A percentile compares a stretch with the other conserved stretches of the same genome.
Conservation (phyloP, 192 early-diverging fungal genomes). For the Radiomyces spectabilis region DNA sequence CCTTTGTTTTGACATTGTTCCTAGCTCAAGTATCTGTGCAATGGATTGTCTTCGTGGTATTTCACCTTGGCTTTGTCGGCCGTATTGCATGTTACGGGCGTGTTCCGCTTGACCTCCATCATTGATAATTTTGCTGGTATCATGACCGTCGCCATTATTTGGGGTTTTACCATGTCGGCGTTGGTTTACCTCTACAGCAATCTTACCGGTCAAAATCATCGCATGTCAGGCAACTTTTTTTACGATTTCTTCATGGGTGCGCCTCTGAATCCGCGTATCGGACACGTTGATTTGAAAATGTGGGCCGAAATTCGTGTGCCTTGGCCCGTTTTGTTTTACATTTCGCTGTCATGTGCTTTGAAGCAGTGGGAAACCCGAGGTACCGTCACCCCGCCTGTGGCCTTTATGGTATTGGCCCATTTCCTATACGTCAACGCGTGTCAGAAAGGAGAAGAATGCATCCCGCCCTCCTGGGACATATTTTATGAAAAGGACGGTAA, state of each 20-base stretch:
- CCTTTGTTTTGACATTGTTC: conserved; percentile 1
- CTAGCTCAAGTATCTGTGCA: conserved; percentile 47
- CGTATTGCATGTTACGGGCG: conserved; percentile 32
- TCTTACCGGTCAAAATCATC: conserved; percentile 27
- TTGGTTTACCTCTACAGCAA: conserved; percentile 23
- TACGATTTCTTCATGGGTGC: conserved; percentile 45
- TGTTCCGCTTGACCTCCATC: conserved; percentile 37
- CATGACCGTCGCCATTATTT: conserved; percentile 44
- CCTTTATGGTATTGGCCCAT: conserved; percentile 40
- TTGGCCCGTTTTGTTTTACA: conserved; percentile 38
- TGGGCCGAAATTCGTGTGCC: conserved; percentile 42
- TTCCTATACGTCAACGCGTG: conserved; percentile 45
- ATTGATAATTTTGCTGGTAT: conserved; percentile 53
- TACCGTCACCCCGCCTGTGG: conserved; percentile 22
- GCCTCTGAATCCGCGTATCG: conserved; percentile 35
- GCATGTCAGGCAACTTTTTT: conserved; percentile 47
- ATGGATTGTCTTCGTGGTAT: conserved; percentile 46
- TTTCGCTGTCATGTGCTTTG: conserved; percentile 36
- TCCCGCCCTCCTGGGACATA: conserved; percentile 44
- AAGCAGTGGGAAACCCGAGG: conserved; percentile 38
- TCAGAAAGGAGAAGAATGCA: conserved; percentile 45
- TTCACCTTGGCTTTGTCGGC: conserved; percentile 31
- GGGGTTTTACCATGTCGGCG: conserved; percentile 37
- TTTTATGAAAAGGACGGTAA: conserved; percentile 47
- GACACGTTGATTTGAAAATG: conserved; percentile 37